Conservation (phyloP, 2,329 filamentous ascomycete genomes). For the Lanzia echinophila region DNA sequence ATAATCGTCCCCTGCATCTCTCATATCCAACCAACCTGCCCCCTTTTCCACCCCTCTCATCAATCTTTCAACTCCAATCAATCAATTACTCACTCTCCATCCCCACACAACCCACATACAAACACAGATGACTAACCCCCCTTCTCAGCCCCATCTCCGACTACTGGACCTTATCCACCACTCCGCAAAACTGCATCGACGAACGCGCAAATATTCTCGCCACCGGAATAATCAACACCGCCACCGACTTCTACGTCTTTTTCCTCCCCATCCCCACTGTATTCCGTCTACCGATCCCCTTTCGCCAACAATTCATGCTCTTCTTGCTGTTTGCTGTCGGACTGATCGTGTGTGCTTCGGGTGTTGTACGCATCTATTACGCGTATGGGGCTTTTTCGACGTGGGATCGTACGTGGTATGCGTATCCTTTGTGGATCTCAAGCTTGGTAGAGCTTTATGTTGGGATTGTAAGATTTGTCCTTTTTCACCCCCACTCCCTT, state of each 20-base stretch:
- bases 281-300: conserved; percentile 38
- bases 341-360: conserved; percentile 36
- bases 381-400: conserved; percentile 25
- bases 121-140: neutral
- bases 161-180: conserved; percentile 32
- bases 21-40: too few relatives aligned
- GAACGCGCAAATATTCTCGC: conserved; percentile 44
- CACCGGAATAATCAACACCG: conserved; percentile 51
- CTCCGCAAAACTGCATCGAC: conserved; percentile 37
- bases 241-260: conserved; percentile 49
- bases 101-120: neutral
- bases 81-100: too few relatives aligned
- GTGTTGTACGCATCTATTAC: conserved; percentile 33
- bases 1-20: too few relatives aligned
- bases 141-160: conserved; percentile 31
- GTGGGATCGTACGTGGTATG: conserved; percentile 32
- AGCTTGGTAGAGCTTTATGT: conserved; percentile 36
- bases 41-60: too few relatives aligned
- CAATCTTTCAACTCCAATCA: too few relatives aligned
- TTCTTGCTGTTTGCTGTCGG: conserved; percentile 43
- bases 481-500: neutral
- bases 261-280: conserved; percentile 43
- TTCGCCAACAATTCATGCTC: conserved; percentile 40
- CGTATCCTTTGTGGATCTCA: conserved; percentile 30
- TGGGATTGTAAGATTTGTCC: conserved; percentile 33